Base-by-base conservation (phyloP, 2,329 filamentous ascomycete species). In the Aureobasidium sp. region DNA sequence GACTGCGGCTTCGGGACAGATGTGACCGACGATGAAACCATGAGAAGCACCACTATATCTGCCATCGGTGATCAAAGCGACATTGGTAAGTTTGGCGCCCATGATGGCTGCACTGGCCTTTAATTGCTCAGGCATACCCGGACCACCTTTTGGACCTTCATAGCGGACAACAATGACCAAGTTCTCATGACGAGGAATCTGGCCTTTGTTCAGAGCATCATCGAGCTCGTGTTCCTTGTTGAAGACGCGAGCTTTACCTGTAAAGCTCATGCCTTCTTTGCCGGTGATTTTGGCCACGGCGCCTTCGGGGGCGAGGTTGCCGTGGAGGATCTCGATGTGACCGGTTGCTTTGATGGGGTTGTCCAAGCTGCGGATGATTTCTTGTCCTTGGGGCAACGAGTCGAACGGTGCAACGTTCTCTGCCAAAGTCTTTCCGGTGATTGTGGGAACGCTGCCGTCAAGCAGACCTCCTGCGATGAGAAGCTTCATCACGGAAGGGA, bases 261-360 rank as follows among this genome's bases (percentile, higher is more conserved):
- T 84, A 70, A 97, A 97, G 11, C 72, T 75, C 6, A 90, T 78
- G 2, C 91, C 91, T 69, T 97, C 91, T 68, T 96, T 96, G 30
- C 91, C 91, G 0, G 91, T 96, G 69, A 97, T 96, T 71, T 97
- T 97, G 56, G 90, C 90, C 1, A 97, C 90, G 1, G 90, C 87
- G 29, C 91, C 91, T 10, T 83, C 86, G 1, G 91, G 91, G 2
- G 90, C 88, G 27, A 96, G 78, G 67, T 95, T 95, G 17, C 91
- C 91, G 56, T 81, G 80, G 3, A 97, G 78, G 56, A 97, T 87
- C 68, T 91, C 89, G 56, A 97, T 79, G 68, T 97, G 91, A 38
- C 91, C 91, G 0, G 84, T 88, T 1, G 76, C 60, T 68, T 96
- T 96, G 75, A 95, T 91, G 12, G 90, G 90, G 68, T 90, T 86